A percentile compares a stretch with the other conserved stretches of the same genome.
These are phyloP conservation scores for Nemania sp. DNA, from an alignment of 2,329 filamentous ascomycete genomes.

Conservation along the genomic window DNA sequence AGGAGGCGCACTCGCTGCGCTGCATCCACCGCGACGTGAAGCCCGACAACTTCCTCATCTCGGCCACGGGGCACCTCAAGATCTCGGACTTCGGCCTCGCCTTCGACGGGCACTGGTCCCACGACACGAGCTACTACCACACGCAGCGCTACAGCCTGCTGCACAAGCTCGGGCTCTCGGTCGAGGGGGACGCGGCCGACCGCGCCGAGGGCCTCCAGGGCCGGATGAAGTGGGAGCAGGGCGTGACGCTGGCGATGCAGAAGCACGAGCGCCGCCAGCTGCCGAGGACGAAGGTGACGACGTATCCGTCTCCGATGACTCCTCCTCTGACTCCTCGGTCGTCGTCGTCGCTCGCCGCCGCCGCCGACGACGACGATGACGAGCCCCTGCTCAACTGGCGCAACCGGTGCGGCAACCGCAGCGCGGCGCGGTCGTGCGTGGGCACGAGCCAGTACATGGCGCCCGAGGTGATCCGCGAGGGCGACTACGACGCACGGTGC, in stretches of 20 bases:
- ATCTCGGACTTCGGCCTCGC: conserved; percentile 96
- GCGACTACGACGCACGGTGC: conserved; percentile 87
- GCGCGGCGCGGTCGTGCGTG: conserved; percentile 81
- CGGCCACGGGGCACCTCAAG: conserved; percentile 84
- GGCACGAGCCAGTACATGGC: conserved; percentile 99
- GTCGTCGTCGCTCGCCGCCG: not conserved
- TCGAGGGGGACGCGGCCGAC: conserved; percentile 77
- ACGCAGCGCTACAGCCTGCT: conserved; percentile 80
- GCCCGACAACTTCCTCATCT: conserved; percentile 95
- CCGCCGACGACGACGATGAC: conserved; percentile 29
- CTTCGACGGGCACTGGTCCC: conserved; percentile 93
- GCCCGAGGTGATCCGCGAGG: conserved; percentile 83
- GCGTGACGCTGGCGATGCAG: conserved; percentile 46
- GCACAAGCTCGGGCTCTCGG: conserved; percentile 72
- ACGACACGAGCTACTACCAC: conserved; percentile 85
- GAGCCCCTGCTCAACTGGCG: conserved; percentile 70
- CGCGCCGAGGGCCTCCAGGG: conserved; percentile 45
- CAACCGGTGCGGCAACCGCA: conserved; percentile 69
- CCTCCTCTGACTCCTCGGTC: too few species aligned
- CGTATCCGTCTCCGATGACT: not conserved
- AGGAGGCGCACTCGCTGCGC: conserved; percentile 83
- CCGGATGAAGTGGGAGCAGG: conserved; percentile 46
- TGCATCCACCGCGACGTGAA: conserved; percentile 98
- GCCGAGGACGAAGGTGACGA: conserved; percentile 17
- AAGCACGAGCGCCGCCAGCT: conserved; percentile 46